Evolutionary conservation across 768 basidiomycete species (phyloP).

Genomic region (Lepiota venenata): DNA sequence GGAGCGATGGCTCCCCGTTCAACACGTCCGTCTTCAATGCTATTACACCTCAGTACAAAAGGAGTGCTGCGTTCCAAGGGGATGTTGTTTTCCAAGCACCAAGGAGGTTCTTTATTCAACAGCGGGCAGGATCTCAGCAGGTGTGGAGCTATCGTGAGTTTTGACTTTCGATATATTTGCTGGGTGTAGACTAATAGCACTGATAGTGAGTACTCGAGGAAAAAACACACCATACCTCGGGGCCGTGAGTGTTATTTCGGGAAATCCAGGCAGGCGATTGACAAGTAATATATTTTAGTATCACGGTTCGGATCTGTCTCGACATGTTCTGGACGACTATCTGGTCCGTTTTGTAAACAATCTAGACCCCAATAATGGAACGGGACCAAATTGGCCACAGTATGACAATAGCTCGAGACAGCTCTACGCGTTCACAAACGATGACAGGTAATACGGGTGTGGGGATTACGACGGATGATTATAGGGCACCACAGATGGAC

Average conservation of each 20-base stretch:
- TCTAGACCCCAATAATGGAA: conserved; percentile 38
- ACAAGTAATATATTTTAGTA: conserved; percentile 22
- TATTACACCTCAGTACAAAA: conserved; percentile 45
- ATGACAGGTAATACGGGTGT: conserved; percentile 10
- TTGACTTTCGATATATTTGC: conserved; percentile 3
- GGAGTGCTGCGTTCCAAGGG: conserved; percentile 46
- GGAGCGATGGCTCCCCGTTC: conserved; percentile 45
- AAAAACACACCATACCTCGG: conserved; percentile 39
- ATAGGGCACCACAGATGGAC: conserved; percentile 24
- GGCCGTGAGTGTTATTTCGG: conserved; percentile 27
- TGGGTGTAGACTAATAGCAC: neutral
- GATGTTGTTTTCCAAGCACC: conserved; percentile 51
- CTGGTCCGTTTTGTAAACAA: conserved; percentile 41
- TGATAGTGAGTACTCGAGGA: conserved; percentile 37
- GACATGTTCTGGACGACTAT: conserved; percentile 39
- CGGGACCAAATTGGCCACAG: conserved; percentile 24
- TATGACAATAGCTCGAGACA: conserved; percentile 21
- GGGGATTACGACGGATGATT: conserved; percentile 25
- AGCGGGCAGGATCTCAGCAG: conserved; percentile 34
- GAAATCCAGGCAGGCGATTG: neutral
- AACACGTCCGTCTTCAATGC: conserved; percentile 39
- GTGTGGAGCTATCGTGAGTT: conserved; percentile 42
- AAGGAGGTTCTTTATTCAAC: conserved; percentile 43
- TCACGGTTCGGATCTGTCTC: conserved; percentile 37
- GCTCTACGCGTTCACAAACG: conserved; percentile 21